Conservation (phyloP, 768 basidiomycete genomes). For the Rhodotorula toruloides region DNA sequence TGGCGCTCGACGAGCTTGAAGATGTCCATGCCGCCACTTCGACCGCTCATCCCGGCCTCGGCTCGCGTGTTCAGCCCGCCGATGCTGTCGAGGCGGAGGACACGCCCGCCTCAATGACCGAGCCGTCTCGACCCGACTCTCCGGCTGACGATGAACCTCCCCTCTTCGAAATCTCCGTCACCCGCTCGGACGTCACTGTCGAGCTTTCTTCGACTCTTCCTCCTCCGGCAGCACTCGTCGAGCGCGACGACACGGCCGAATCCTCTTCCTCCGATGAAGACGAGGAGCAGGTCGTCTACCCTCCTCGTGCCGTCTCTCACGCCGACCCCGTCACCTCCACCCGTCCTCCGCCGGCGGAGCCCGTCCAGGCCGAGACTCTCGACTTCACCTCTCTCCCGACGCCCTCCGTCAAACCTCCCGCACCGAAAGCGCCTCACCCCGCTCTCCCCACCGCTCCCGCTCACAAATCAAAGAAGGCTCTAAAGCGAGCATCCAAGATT, state of each 20-base stretch:
- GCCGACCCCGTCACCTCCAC: slow-evolving; percentile 17
- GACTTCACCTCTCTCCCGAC: background rate
- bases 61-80: background rate
- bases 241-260: background rate
- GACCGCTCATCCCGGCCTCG: slow-evolving; percentile 15
- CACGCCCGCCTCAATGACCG: background rate
- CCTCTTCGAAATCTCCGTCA: slow-evolving; percentile 25
- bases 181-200: background rate
- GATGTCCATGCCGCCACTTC: background rate
- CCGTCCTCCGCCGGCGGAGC: background rate
- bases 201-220: background rate
- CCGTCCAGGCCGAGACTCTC: background rate
- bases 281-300: slow-evolving; percentile 21
- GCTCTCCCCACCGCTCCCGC: background rate
- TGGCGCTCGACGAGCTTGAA: slow-evolving; percentile 24
- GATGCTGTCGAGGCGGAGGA: background rate
- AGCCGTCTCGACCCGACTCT: background rate
- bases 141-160: background rate
- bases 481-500: slow-evolving; percentile 12
- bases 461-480: slow-evolving; percentile 20
- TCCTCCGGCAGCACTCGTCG: background rate
- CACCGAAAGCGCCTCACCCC: background rate
- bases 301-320: slow-evolving; percentile 8
- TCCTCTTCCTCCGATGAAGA: background rate
- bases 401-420: background rate